Conservation (phyloP, 345 rosid genomes). For the rapeseed (Brassica napus) region DNA sequence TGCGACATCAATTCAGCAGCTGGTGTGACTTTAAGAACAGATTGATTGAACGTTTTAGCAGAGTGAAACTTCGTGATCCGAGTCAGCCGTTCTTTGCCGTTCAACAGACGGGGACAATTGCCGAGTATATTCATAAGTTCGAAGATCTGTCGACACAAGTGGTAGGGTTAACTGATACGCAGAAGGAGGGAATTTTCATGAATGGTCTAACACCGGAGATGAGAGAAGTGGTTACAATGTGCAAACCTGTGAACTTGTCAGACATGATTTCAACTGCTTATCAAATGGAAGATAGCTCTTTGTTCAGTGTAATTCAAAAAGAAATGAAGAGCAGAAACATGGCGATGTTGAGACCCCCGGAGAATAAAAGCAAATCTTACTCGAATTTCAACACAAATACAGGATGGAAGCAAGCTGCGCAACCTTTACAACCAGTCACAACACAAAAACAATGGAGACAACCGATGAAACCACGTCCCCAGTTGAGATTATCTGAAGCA, state of each 20-base stretch:
- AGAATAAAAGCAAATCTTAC: neutral
- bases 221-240: neutral
- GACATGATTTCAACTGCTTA: neutral
- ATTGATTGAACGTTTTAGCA: neutral
- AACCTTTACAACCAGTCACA: too few species aligned
- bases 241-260: neutral
- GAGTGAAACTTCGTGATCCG: neutral
- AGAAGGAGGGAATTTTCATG: neutral
- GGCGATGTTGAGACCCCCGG: too few species aligned
- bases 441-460: too few species aligned
- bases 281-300: neutral
- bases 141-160: neutral
- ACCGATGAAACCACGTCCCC: too few species aligned
- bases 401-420: neutral
- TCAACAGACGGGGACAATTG: neutral
- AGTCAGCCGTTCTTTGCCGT: neutral
- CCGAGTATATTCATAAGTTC: neutral
- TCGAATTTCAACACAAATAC: neutral
- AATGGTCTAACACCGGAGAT: neutral
- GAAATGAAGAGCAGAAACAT: neutral
- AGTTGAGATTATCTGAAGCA: too few species aligned
- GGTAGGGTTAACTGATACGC: neutral
- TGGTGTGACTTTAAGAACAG: neutral
- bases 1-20: neutral
- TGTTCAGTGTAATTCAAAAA: neutral